A percentile compares a stretch with the other conserved stretches of the same genome.
These are phyloP conservation scores for Phaeotremella skinneri DNA, from an alignment of 768 basidiomycete genomes.

Conservation along the genomic window DNA sequence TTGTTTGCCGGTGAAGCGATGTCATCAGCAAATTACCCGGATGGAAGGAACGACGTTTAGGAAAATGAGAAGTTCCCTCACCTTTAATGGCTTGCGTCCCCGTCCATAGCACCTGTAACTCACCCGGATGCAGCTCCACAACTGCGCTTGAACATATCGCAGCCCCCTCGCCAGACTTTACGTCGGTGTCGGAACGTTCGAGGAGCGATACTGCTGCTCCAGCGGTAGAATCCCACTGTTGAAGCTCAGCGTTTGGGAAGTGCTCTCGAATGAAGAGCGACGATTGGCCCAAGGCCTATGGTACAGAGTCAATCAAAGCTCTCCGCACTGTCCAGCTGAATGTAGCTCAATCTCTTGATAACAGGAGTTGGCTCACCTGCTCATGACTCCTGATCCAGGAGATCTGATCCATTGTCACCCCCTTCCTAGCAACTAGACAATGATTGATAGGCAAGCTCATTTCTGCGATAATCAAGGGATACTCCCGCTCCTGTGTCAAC, in stretches of 20 bases:
- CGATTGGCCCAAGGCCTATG: constrained; percentile 50
- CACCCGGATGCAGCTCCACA: constrained; percentile 16
- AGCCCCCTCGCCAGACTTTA: constrained; percentile 28
- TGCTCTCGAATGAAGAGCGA: constrained; percentile 30
- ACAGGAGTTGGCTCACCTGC: constrained; percentile 32
- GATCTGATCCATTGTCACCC: constrained; percentile 36
- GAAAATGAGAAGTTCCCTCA: constrained; percentile 14
- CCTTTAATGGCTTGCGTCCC: constrained; percentile 41
- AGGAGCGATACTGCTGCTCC: constrained; percentile 40
- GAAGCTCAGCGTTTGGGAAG: constrained; percentile 28
- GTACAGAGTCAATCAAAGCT: background rate
- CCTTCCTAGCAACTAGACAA: constrained; percentile 36
- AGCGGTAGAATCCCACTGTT: constrained; percentile 43
- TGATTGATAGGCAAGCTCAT: constrained; percentile 40
- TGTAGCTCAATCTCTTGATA: background rate
- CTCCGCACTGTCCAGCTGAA: background rate
- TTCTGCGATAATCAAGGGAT: constrained; percentile 29
- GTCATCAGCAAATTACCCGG: background rate
- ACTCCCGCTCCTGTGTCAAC: too few relatives aligned
- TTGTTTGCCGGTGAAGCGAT: background rate
- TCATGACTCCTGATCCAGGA: constrained; percentile 48
- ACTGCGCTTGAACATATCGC: constrained; percentile 45
- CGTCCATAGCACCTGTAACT: constrained; percentile 34
- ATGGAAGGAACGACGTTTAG: background rate
- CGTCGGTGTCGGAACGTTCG: background rate